Evolutionary conservation across 441 rosid species (phyloP).

Genomic region (Jatropha multifida): DNA sequence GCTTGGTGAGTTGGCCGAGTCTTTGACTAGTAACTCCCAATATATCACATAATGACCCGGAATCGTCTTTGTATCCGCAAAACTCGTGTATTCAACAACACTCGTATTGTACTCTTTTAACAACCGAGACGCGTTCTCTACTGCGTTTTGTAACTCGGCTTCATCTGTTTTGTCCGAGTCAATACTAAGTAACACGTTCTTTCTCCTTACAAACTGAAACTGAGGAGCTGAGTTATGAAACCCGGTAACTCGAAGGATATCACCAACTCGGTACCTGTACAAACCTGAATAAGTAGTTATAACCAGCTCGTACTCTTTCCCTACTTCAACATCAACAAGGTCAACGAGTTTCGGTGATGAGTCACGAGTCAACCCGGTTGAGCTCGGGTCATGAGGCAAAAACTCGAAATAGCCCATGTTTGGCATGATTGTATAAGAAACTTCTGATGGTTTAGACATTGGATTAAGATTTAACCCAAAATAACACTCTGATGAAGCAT

Average conservation of each 20-base stretch:
- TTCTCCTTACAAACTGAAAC: conserved; percentile 78
- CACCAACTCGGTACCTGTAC: conserved; percentile 82
- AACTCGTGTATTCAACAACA: conserved; percentile 93
- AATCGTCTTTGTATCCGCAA: conserved; percentile 67
- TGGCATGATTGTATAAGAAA: conserved; percentile 90
- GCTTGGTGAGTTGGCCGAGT: conserved; percentile 41
- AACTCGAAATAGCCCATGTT: conserved; percentile 96
- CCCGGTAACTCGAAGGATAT: conserved; percentile 85
- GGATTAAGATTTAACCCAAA: conserved; percentile 92
- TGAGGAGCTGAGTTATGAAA: conserved; percentile 93
- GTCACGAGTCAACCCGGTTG: conserved; percentile 28
- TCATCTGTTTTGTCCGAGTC: conserved; percentile 92
- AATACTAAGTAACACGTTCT: conserved; percentile 80
- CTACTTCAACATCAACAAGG: conserved; percentile 72
- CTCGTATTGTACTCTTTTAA: conserved; percentile 53
- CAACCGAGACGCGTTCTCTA: conserved; percentile 61
- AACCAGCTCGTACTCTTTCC: conserved; percentile 85
- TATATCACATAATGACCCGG: conserved; percentile 90
- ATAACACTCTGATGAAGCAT: conserved; percentile 91
- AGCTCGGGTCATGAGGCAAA: conserved; percentile 49
- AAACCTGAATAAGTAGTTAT: conserved; percentile 87
- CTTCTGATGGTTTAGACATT: conserved; percentile 76
- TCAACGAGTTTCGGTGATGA: conserved; percentile 47
- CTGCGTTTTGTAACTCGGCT: conserved; percentile 76
- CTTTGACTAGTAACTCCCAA: conserved; percentile 69